Conservation (phyloP, 2,329 filamentous ascomycete species). For the Chaetomium globosum region DNA sequence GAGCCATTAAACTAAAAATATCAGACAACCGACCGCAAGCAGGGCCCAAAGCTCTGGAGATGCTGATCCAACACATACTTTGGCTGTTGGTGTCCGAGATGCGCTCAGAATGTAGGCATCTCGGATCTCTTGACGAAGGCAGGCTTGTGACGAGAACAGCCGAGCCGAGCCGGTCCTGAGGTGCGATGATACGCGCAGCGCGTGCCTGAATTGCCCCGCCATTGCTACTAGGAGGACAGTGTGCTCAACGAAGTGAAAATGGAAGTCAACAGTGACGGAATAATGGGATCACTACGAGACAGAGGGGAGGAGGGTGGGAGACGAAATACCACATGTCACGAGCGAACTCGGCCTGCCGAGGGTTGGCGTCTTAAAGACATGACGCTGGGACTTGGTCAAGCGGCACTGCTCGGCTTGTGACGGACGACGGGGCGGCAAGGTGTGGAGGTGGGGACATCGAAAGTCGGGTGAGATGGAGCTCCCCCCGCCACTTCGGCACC, state of each 20-base stretch:
- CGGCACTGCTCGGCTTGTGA: conserved; percentile 37
- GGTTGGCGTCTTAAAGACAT: conserved; percentile 29
- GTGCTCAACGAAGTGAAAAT: neutral
- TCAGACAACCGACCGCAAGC: conserved; percentile 6
- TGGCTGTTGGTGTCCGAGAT: conserved; percentile 84
- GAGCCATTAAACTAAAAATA: conserved; percentile 85
- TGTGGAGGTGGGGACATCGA: conserved; percentile 24
- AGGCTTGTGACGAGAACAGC: conserved; percentile 36
- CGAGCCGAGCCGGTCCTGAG: conserved; percentile 32
- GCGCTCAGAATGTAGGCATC: conserved; percentile 95
- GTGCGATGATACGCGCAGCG: conserved; percentile 31
- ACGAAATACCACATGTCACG: conserved; percentile 5
- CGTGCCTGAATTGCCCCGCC: conserved; percentile 29
- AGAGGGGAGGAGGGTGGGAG: neutral
- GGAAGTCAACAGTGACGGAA: neutral
- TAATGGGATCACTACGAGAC: neutral
- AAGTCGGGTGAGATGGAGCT: conserved; percentile 9
- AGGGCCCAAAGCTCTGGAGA: neutral
- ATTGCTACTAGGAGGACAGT: conserved; percentile 21
- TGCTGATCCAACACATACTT: conserved; percentile 54
- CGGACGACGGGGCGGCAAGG: conserved; percentile 26
- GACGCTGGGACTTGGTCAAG: conserved; percentile 1
- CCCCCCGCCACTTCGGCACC: conserved; percentile 21
- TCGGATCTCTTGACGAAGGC: conserved; percentile 65
- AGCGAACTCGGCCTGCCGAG: conserved; percentile 23